Base-by-base conservation (phyloP, 2,329 filamentous ascomycete genomes). In the Neonectria magnoliae region DNA sequence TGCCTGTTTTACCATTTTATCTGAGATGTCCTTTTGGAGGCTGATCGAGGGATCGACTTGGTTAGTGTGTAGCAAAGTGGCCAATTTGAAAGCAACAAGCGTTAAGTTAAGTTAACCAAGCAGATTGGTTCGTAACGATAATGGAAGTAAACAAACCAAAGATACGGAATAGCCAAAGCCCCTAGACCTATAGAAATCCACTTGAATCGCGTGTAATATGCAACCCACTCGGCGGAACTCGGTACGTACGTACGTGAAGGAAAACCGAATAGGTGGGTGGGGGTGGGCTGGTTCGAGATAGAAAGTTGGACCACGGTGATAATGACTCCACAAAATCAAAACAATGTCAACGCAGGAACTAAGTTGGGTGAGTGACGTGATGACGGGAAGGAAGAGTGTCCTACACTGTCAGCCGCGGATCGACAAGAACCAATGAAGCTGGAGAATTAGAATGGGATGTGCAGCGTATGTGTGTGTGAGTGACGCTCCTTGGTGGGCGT, bases 1-100 rank as follows among this genome's bases (percentile, higher is more conserved):
- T 62, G 47, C 31, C 48, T 38, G 56, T 50, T 50, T 54, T 50
- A 54, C 33, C 47, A 50, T 31, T 60, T 60, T 45, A 51, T 62
- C 51, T 59, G 20, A 51, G 29, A n/a, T 52, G 22, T 47, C 57
- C 29, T 55, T 22, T 63, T 60, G 61, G 55, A 60, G 33, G 60
- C 29, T 50, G 61, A 29, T 51, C 22, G 38, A 52, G 27, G 47
- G 41, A 29, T 47, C 10, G 50, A 18, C 27, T 50, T 41, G 41
- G 13, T 42, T 45, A 41, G 41, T 41, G 44, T 38, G 27, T 38
- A 38, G n/a, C n/a, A n/a, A n/a, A n/a, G n/a, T n/a, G n/a, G 14
- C 33, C 33, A 8, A 5, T 48, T 25, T 33, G 27, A 51, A 10
- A 16, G 5, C 27, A 18, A 36, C 14, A 25, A 22, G 18, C 16